Evolutionary conservation across 495 filamentous ascomycete genomes (phyloP).

Genomic region (Daldinia grandis): DNA sequence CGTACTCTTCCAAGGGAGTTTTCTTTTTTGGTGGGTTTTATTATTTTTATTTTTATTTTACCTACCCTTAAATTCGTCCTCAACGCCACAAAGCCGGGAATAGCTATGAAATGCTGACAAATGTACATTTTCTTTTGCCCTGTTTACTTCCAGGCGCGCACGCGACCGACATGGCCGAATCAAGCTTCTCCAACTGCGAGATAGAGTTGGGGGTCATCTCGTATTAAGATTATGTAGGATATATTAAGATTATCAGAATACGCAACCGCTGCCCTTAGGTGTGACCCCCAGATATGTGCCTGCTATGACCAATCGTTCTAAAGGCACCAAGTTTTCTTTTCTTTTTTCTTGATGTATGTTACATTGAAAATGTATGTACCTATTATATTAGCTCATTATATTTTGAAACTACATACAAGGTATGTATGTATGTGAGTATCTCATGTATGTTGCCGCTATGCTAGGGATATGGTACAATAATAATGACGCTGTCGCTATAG

Average conservation of each 20-base stretch:
- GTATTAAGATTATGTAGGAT: slow-evolving; percentile 3
- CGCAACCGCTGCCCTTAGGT: background rate
- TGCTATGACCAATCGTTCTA: background rate
- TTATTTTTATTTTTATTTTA: background rate
- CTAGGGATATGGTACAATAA: slow-evolving; percentile 16
- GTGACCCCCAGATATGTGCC: background rate
- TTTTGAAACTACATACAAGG: background rate
- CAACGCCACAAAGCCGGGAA: background rate
- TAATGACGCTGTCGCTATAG: slow-evolving; percentile 6
- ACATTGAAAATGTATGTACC: background rate
- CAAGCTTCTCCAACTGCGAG: background rate
- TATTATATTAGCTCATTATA: background rate
- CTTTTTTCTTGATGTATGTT: no score
- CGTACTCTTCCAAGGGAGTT: background rate
- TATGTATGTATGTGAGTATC: background rate
- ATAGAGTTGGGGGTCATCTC: slow-evolving; percentile 9
- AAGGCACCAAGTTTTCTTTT: background rate
- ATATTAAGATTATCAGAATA: slow-evolving; percentile 4
- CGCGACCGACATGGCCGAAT: background rate
- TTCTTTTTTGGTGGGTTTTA: no score
- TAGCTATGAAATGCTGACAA: background rate
- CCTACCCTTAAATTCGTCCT: background rate
- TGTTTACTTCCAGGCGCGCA: background rate
- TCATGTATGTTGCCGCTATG: background rate
- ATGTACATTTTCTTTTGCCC: slow-evolving; percentile 3